phyloP scores from a whole-genome alignment of 164 flowering plant species.

The Chimonanthus praecox region DNA sequence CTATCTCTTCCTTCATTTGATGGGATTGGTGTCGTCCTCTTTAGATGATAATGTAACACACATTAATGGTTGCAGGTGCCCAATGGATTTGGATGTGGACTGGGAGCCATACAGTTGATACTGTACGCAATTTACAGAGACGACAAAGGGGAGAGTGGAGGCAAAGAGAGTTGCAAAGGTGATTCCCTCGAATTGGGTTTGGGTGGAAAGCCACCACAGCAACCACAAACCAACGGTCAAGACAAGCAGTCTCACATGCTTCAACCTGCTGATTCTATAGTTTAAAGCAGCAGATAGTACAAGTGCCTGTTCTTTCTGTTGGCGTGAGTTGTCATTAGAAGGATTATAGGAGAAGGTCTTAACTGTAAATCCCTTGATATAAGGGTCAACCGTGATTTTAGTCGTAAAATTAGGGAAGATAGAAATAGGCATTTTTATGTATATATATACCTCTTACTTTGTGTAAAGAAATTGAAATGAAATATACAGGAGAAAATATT shows the following conservation, averaged over 20 bases:
- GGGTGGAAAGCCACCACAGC: background rate
- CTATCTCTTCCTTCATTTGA: background rate
- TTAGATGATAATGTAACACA: background rate
- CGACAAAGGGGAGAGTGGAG: background rate
- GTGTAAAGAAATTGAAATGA: too few relatives aligned
- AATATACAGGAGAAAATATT: too few relatives aligned
- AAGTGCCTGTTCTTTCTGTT: too few relatives aligned
- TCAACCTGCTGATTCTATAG: background rate
- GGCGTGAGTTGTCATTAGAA: too few relatives aligned
- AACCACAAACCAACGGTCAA: background rate
- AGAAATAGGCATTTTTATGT: too few relatives aligned
- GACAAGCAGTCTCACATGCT: background rate
- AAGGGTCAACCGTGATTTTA: too few relatives aligned
- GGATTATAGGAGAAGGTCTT: too few relatives aligned
- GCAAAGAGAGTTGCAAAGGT: background rate
- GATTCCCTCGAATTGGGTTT: background rate
- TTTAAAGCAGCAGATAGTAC: background rate
- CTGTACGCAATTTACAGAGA: slow-evolving; percentile 59
- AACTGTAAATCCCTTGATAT: too few relatives aligned
- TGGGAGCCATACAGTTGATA: slow-evolving; percentile 71
- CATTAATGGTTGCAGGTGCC: slow-evolving; percentile 47
- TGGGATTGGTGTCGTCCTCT: background rate
- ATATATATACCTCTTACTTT: too few relatives aligned
- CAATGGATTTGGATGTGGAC: slow-evolving; percentile 68
- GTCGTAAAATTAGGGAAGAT: too few relatives aligned